Base-by-base conservation (phyloP, 2,329 filamentous ascomycete species). In the Trichocomaceae sp. region DNA sequence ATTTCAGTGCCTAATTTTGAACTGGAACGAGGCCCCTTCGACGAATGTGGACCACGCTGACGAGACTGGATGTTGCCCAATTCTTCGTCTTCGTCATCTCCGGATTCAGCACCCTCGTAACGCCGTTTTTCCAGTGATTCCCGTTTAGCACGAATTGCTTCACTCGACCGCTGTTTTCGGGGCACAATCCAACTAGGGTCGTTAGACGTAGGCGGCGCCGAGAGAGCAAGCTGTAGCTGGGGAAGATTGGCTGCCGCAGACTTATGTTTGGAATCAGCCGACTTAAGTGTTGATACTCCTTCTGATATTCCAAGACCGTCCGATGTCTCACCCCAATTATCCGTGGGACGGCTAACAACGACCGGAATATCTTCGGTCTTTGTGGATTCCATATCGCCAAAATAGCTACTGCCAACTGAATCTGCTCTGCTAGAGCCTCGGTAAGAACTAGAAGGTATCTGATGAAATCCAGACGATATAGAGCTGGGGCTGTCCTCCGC, bases 1-100 rank as follows among this genome's bases (percentile, higher is more conserved):
- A 97, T 96, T 70, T 97, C 92, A 49, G 90, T 93, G 1, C 90
- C 90, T 1, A 97, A 81, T 70, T 96, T 96, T 0, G 90, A 96
- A 52, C 86, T 88, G 12, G 87, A 86, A 22, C 88, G 79, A 37
- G 78, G 77, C 15, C 73, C 76, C 37, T 81, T 76, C 41, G 75
- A 58, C 41, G 75, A 58, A 63, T 79, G 61, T 49, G 75, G 75
- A 69, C 70, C 86, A 72, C 73, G 76, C 57, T 71, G 72, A 58
- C 74, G 77, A 57, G 71, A 70, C 63, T 75, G 76, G 15, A 74
- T 66, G 62, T 79, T 77, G 26, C 51, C 90, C 5, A 95, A 79
- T 65, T 96, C 92, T 57, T 96, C 91, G 60, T 96, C 92, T 71
- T 96, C 92, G 62, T 96, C 92, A 64, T 96, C 92, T 4, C 91